These are phyloP conservation scores for Taiwanofungus camphoratus DNA, from an alignment of 1,284 basidiomycete species.

Conservation along the genomic window DNA sequence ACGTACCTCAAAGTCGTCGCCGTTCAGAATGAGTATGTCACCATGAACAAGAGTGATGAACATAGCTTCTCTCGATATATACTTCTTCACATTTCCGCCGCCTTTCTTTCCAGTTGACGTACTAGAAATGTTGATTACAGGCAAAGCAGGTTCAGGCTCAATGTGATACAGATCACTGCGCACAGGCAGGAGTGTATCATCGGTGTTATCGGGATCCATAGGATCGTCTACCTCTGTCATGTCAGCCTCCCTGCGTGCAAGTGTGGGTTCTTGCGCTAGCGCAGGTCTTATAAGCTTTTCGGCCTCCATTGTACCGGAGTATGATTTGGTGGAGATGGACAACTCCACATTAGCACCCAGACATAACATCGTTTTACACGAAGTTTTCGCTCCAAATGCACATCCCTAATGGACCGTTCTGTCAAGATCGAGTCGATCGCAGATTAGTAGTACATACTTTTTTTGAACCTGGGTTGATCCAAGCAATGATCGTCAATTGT, in stretches of 20 bases:
- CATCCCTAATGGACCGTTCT: constrained; percentile 7
- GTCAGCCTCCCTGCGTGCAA: no score
- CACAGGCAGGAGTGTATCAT: not conserved
- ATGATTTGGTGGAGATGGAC: constrained; percentile 12
- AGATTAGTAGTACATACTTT: constrained; percentile 23
- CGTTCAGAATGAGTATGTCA: constrained; percentile 44
- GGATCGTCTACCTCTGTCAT: not conserved
- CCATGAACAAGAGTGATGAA: constrained; percentile 52
- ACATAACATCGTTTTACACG: constrained; percentile 21
- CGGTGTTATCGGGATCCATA: not conserved
- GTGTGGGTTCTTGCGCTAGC: no score
- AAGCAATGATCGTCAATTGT: constrained; percentile 27
- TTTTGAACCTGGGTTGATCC: constrained; percentile 29
- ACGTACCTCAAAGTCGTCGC: constrained; percentile 50
- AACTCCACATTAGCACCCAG: constrained; percentile 31
- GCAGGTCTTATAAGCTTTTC: not conserved
- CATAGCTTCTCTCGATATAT: constrained; percentile 14
- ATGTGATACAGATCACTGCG: not conserved
- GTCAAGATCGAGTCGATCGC: not conserved
- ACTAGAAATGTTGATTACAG: not conserved
- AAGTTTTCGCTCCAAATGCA: constrained; percentile 11
- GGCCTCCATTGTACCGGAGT: not conserved
- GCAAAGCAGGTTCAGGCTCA: not conserved
- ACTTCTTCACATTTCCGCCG: constrained; percentile 2
- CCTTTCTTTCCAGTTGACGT: not conserved